phyloP scores from a whole-genome alignment of 2,329 filamentous ascomycete species.

The Talaromyces pinophilus region DNA sequence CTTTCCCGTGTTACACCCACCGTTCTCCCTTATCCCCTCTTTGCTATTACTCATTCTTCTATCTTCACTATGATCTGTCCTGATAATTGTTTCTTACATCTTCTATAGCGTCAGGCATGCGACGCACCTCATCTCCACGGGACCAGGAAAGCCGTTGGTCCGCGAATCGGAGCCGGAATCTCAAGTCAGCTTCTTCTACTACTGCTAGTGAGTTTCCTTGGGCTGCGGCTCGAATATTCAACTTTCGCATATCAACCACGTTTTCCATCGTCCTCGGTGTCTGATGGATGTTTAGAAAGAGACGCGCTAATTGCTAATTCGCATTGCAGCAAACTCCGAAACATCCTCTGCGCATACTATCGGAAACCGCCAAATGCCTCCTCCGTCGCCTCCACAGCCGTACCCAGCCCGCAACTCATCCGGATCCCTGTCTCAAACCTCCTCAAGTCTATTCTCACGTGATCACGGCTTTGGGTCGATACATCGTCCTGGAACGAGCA shows the following conservation, averaged over 20 bases:
- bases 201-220: slow-evolving; percentile 39
- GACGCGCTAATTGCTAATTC: slow-evolving; percentile 7
- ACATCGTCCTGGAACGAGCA: slow-evolving; percentile 63
- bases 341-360: slow-evolving; percentile 38
- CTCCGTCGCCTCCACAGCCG: slow-evolving; percentile 53
- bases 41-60: not conserved
- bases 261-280: not conserved
- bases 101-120: slow-evolving; percentile 37
- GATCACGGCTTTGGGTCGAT: slow-evolving; percentile 57
- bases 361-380: slow-evolving; percentile 51
- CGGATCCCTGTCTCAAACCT: slow-evolving; percentile 41
- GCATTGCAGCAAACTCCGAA: slow-evolving; percentile 25
- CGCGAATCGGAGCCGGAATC: slow-evolving; percentile 39
- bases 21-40: not conserved
- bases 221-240: not conserved
- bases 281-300: not conserved
- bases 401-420: slow-evolving; percentile 46
- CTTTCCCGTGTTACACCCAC: not conserved
- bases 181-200: slow-evolving; percentile 36
- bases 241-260: not conserved
- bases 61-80: not conserved
- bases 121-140: slow-evolving; percentile 36
- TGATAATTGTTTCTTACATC: not conserved
- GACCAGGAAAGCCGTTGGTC: slow-evolving; percentile 40
- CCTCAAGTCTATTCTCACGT: slow-evolving; percentile 49